Conservation (phyloP, 805 yeast genomes). For the Cyberlindnera mycetangii region DNA sequence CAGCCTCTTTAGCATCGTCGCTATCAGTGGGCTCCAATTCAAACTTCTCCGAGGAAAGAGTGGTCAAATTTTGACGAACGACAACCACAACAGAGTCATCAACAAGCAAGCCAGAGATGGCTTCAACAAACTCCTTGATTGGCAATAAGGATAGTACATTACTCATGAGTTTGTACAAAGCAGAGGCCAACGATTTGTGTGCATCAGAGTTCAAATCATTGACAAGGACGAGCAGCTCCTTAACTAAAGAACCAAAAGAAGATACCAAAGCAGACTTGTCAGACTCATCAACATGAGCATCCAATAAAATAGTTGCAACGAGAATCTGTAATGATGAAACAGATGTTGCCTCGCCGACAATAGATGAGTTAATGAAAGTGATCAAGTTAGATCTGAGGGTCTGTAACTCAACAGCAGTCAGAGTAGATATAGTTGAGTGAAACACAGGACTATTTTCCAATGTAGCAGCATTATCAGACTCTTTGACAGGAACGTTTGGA, state of each 20-base stretch:
- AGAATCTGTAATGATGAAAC: conserved; percentile 51
- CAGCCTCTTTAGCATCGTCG: conserved; percentile 45
- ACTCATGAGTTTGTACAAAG: conserved; percentile 41
- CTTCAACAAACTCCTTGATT: conserved; percentile 62
- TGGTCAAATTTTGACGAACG: conserved; percentile 59
- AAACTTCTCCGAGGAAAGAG: conserved; percentile 64
- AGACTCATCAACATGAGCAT: conserved; percentile 26
- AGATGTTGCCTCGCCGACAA: conserved; percentile 35
- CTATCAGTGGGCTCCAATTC: conserved; percentile 61
- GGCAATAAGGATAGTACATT: conserved; percentile 72
- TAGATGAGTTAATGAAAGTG: conserved; percentile 48
- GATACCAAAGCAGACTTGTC: conserved; percentile 11
- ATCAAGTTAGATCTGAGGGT: conserved; percentile 49
- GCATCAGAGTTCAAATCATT: conserved; percentile 26
- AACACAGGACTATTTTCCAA: conserved; percentile 56
- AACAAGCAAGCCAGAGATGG: conserved; percentile 45
- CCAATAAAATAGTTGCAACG: conserved; percentile 49
- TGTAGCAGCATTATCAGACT: conserved; percentile 26
- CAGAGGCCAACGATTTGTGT: not conserved
- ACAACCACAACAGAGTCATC: conserved; percentile 36
- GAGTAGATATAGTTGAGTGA: conserved; percentile 55
- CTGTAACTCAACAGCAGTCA: conserved; percentile 46
- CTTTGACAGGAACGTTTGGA: conserved; percentile 33
- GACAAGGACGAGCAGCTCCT: conserved; percentile 17
- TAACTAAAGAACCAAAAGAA: conserved; percentile 23